phyloP scores from a whole-genome alignment of 225 moss, liverwort and hornwort genomes.

The Polytrichum commune region DNA sequence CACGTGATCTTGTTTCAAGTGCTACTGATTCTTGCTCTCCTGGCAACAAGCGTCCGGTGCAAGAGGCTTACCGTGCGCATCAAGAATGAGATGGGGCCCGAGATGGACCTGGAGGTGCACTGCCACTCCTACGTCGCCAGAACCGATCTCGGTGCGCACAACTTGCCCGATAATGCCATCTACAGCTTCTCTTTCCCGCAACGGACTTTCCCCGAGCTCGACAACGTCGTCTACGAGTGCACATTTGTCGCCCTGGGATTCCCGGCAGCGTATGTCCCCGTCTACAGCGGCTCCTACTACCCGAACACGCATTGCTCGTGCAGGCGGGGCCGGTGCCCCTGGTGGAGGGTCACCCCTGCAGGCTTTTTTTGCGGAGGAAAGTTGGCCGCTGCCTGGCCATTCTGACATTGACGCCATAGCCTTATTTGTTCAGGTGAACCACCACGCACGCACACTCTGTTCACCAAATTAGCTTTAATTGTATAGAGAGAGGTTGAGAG shows the following conservation, averaged over 20 bases:
- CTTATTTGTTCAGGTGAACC: too few relatives aligned
- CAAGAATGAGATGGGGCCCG: constrained; percentile 11
- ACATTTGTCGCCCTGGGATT: constrained; percentile 7
- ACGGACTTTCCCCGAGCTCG: not conserved
- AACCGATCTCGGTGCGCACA: constrained; percentile 5
- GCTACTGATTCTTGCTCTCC: not conserved
- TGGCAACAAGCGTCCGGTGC: not conserved
- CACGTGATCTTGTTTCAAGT: not conserved
- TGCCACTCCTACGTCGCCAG: constrained; percentile 6
- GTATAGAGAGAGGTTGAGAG: too few relatives aligned
- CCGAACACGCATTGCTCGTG: constrained; percentile 4
- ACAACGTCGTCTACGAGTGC: constrained; percentile 9
- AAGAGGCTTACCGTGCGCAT: constrained; percentile 4
- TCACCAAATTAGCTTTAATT: too few relatives aligned
- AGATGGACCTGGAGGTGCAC: constrained; percentile 11
- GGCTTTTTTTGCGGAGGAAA: constrained; percentile 8
- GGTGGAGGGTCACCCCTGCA: constrained; percentile 1
- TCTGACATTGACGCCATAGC: not conserved
- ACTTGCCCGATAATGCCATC: not conserved
- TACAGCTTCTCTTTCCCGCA: constrained; percentile 9
- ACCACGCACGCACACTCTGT: too few relatives aligned
- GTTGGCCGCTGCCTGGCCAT: constrained; percentile 5
- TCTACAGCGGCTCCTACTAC: constrained; percentile 7
- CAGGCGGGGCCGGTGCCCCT: constrained; percentile 3
- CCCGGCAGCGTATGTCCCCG: constrained; percentile 4